Conservation (phyloP, 2,329 filamentous ascomycete genomes). For the Cladosporium sp. region DNA sequence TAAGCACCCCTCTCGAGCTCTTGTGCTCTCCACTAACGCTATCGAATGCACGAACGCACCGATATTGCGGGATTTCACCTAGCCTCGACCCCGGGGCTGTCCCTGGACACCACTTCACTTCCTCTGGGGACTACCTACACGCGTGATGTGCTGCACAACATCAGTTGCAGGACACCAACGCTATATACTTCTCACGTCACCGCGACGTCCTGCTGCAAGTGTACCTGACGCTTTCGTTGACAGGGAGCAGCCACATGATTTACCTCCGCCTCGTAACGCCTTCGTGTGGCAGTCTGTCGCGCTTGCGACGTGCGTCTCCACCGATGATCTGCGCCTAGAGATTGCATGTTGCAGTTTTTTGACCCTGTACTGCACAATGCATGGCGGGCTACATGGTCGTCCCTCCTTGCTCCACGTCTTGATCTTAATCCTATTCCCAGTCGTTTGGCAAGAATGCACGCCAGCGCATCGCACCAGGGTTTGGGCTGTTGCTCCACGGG, state of each 20-base stretch:
- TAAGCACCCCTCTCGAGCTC: conserved; percentile 15
- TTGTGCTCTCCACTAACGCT: conserved; percentile 20
- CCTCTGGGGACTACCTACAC: conserved; percentile 15
- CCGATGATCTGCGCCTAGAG: conserved; percentile 29
- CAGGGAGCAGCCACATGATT: conserved; percentile 11
- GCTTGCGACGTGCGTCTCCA: conserved; percentile 20
- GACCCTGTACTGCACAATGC: conserved; percentile 27
- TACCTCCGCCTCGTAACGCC: conserved; percentile 12
- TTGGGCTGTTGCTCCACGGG: conserved; percentile 29
- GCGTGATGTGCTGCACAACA: conserved; percentile 28
- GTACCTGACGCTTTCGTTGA: conserved; percentile 17
- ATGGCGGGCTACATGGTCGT: conserved; percentile 7
- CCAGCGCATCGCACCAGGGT: conserved; percentile 76
- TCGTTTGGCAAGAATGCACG: conserved; percentile 79
- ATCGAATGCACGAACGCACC: conserved; percentile 16
- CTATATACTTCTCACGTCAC: conserved; percentile 18
- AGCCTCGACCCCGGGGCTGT: conserved; percentile 18
- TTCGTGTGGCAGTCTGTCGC: conserved; percentile 13
- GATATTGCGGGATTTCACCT: conserved; percentile 11
- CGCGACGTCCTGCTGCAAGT: conserved; percentile 19
- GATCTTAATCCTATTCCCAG: conserved; percentile 24
- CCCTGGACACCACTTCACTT: conserved; percentile 14
- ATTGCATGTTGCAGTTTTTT: conserved; percentile 18
- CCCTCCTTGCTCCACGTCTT: conserved; percentile 24
- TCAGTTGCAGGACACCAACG: conserved; percentile 13